Evolutionary conservation across 257 asterid species (phyloP).

Genomic region (Primulina huaijiensis): DNA sequence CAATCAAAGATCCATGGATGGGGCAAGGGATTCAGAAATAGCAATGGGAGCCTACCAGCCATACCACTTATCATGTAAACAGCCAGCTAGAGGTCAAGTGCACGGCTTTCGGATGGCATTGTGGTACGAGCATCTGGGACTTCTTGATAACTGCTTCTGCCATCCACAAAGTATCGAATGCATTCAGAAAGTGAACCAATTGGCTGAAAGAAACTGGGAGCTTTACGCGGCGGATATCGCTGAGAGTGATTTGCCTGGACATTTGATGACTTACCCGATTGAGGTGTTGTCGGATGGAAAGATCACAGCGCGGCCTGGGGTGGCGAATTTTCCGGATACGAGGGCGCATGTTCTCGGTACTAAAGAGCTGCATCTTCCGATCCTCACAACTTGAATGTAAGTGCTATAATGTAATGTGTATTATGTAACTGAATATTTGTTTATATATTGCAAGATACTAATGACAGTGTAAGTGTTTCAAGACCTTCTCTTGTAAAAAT

Average conservation of each 20-base stretch:
- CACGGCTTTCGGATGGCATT: conserved; percentile 73
- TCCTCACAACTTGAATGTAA: conserved; percentile 49
- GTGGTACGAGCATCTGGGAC: conserved; percentile 68
- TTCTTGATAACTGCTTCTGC: conserved; percentile 43
- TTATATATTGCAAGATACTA: neutral
- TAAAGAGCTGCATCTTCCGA: conserved; percentile 39
- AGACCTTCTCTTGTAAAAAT: too few species aligned
- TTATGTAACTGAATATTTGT: neutral
- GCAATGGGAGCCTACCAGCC: conserved; percentile 87
- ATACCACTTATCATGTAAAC: conserved; percentile 38
- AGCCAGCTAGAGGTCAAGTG: conserved; percentile 62
- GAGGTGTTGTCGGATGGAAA: conserved; percentile 45
- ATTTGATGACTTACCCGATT: conserved; percentile 54
- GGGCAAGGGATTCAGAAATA: conserved; percentile 68
- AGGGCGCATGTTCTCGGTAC: conserved; percentile 56
- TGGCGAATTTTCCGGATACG: conserved; percentile 53
- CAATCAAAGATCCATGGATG: conserved; percentile 78
- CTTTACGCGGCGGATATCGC: conserved; percentile 32
- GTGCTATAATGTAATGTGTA: neutral
- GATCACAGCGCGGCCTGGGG: conserved; percentile 49
- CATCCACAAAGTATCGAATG: conserved; percentile 52
- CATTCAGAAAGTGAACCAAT: conserved; percentile 43
- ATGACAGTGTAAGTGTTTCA: neutral
- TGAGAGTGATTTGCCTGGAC: conserved; percentile 55
- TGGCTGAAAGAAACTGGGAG: conserved; percentile 50